Conservation (phyloP, 108 stramenopile species). For the Cyclotella atomus region DNA sequence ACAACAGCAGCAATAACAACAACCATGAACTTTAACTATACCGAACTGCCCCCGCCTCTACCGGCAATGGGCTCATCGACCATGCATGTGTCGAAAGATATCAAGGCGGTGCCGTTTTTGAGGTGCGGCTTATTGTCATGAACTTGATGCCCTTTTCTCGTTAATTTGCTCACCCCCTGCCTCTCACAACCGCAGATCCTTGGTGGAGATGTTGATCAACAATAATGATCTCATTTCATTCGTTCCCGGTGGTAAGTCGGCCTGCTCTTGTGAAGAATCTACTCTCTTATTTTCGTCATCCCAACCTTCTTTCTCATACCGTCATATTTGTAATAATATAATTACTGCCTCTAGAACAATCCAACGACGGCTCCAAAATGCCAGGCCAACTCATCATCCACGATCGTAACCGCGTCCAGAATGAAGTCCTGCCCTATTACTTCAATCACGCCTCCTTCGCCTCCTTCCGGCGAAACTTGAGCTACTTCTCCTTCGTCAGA, state of each 20-base stretch:
- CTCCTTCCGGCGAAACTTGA: conserved; percentile 83
- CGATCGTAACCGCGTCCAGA: conserved; percentile 76
- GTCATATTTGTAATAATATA: too few species aligned
- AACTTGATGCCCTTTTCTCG: not conserved
- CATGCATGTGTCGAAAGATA: not conserved
- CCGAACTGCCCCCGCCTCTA: not conserved
- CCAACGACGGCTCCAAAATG: conserved; percentile 4
- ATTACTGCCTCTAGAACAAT: not conserved
- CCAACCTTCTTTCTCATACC: not conserved
- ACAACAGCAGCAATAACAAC: not conserved
- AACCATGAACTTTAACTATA: not conserved
- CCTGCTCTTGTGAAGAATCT: not conserved
- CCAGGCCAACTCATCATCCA: conserved; percentile 78
- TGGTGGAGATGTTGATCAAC: not conserved
- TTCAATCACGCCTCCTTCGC: conserved; percentile 89
- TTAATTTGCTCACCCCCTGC: not conserved
- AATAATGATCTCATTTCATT: conserved; percentile 7
- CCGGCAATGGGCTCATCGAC: not conserved
- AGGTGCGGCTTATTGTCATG: not conserved
- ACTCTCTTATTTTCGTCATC: not conserved
- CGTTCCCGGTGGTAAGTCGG: not conserved
- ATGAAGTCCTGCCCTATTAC: conserved; percentile 75
- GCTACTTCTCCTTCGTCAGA: conserved; percentile 84
- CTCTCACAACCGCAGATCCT: not conserved
- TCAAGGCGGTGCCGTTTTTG: not conserved